phyloP scores from a whole-genome alignment of 192 early-diverging fungal species.

The Backusella morwellensis region DNA sequence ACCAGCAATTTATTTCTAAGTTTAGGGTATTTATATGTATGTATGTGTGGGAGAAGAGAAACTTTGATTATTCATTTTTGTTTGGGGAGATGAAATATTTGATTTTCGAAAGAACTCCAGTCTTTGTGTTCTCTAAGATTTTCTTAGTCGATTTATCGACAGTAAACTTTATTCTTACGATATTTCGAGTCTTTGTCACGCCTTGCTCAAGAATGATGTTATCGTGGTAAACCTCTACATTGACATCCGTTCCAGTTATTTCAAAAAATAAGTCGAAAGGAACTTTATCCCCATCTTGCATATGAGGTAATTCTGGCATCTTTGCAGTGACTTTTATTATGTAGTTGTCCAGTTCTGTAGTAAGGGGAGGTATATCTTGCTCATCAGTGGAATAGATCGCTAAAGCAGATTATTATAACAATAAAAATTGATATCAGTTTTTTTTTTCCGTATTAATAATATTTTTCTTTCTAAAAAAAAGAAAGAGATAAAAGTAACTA shows the following conservation, averaged over 20 bases:
- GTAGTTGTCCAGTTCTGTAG: background rate
- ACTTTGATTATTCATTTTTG: no score
- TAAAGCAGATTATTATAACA: background rate
- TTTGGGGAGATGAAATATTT: no score
- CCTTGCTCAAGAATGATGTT: background rate
- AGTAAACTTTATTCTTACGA: background rate
- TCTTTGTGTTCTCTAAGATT: no score
- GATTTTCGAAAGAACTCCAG: no score
- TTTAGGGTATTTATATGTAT: no score
- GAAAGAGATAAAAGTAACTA: background rate
- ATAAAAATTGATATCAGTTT: background rate
- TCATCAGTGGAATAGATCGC: background rate
- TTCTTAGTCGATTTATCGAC: no score
- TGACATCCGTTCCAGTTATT: background rate
- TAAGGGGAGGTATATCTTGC: background rate
- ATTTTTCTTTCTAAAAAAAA: no score
- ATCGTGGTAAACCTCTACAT: background rate
- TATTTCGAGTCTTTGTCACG: background rate
- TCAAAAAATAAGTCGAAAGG: background rate
- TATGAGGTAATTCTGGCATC: background rate
- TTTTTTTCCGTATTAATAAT: no score
- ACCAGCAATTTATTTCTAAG: no score
- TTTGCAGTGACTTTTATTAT: background rate
- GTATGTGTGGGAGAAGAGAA: no score
- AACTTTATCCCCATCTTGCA: background rate